Evolutionary conservation across 208 protist species (phyloP), one percentile per base, ranked within the genome.

Genomic region (Trypanosoma cruzi): DNA sequence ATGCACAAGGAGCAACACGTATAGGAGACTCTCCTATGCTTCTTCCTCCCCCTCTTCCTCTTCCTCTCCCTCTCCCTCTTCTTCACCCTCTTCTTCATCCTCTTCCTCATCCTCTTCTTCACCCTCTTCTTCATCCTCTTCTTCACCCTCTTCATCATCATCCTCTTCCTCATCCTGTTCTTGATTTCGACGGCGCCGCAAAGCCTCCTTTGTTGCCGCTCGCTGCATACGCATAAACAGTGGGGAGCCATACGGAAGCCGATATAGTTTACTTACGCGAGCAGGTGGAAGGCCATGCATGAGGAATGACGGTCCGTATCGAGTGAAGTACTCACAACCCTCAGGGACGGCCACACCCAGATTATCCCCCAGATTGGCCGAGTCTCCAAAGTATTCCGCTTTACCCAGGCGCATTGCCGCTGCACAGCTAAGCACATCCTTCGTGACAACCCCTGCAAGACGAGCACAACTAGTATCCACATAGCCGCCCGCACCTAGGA

Each of bases 231-330:
- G 40, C 11, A 14, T 1, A 62, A 71, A 71, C 13, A 77, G 18
- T 32, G 48, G 48, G 13, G 71, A 77, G 20, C 65, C 71, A 10
- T 28, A 48, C 22, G 71, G 71, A 5, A 77, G 8, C 2, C 63
- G 4, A 22, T 48, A 42, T 24, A 86, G 59, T 49, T 68, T 58
- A 2, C 26, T 24, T 16, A 73, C 16, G 0, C 60, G 26, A 14
- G 82, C 68, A 6, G 72, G 58, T 4, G 82, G 82, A 13, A 81
- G 55, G 20, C 70, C 75, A 55, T 84, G 78, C 82, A 84, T 81
- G n/a, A 88, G 68, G 75, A 88, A 88, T 14, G 75, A 88, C 14
- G 74, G 71, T 16, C 78, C 82, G 46, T 82, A 88, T 20, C 72
- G 71, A 4, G 82, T 79, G 32, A 88, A 88, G 72, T 77, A 78